Evolutionary conservation across 257 asterid genomes (phyloP).

Genomic region (Solanum chmielewskii): DNA sequence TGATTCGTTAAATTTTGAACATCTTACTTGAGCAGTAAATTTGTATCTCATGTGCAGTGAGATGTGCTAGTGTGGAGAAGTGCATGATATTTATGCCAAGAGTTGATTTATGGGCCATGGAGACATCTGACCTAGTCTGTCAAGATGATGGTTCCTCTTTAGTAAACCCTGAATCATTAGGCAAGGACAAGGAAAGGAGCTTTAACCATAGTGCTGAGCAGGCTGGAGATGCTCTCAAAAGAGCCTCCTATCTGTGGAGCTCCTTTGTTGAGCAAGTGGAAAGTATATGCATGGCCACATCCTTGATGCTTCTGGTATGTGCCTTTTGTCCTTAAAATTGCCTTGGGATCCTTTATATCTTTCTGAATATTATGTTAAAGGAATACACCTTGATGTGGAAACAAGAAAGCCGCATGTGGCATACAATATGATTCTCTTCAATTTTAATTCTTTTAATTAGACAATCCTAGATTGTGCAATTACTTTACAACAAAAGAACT

Average conservation of each 20-base stretch:
- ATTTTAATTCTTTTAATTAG: background rate
- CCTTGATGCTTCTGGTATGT: conserved; percentile 85
- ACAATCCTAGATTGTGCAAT: background rate
- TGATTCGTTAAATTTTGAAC: background rate
- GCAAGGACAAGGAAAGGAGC: background rate
- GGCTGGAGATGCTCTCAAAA: conserved; percentile 7
- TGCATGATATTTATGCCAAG: conserved; percentile 85
- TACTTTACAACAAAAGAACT: background rate
- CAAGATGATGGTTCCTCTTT: conserved; percentile 25
- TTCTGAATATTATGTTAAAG: background rate
- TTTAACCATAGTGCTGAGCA: background rate
- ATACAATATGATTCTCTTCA: background rate
- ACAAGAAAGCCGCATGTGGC: background rate
- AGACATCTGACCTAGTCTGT: conserved; percentile 24
- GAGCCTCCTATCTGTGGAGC: conserved; percentile 74
- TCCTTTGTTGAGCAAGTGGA: conserved; percentile 80
- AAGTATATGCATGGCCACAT: conserved; percentile 50
- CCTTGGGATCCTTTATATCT: background rate
- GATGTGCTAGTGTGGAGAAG: conserved; percentile 46
- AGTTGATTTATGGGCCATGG: conserved; percentile 91
- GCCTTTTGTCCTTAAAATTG: conserved; percentile 2
- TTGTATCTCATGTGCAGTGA: conserved; percentile 54
- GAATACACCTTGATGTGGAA: background rate
- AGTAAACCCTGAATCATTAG: conserved; percentile 10
- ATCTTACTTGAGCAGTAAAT: background rate